A percentile compares a stretch with the other conserved stretches of the same genome.
Evolutionary conservation across 257 asterid genomes (phyloP).

Genomic region (Dorcoceras hygrometricum): DNA sequence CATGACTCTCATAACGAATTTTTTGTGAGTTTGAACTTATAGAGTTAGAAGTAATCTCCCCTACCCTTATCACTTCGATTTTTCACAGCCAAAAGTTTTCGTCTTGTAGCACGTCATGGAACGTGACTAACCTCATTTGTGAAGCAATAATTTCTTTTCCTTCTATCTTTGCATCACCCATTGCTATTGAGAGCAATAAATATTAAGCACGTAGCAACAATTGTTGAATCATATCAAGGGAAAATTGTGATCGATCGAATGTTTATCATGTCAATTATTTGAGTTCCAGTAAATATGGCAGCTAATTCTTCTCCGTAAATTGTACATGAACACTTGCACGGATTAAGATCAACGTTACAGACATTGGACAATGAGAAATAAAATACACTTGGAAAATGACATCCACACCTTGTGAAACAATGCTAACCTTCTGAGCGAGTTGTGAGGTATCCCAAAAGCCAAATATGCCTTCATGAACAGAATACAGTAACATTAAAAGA

Average conservation of each 20-base stretch:
- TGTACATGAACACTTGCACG: neutral
- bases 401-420: constrained; percentile 64
- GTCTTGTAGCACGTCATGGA: too few species aligned
- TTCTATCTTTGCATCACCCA: too few species aligned
- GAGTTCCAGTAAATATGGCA: neutral
- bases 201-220: neutral
- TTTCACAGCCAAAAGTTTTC: too few species aligned
- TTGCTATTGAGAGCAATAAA: too few species aligned
- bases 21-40: too few species aligned
- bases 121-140: too few species aligned
- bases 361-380: neutral
- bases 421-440: constrained; percentile 64
- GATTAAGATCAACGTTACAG: neutral
- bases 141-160: too few species aligned
- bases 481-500: constrained; percentile 19
- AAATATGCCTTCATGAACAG: constrained; percentile 44
- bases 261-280: neutral
- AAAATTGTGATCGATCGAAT: neutral
- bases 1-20: too few species aligned
- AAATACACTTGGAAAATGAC: constrained; percentile 11
- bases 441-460: constrained; percentile 61
- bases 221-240: neutral
- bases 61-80: too few species aligned
- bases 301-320: constrained; percentile 1
- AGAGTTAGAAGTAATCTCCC: too few species aligned